phyloP scores from a whole-genome alignment of 306 rosid species.

The Prunus padus region DNA sequence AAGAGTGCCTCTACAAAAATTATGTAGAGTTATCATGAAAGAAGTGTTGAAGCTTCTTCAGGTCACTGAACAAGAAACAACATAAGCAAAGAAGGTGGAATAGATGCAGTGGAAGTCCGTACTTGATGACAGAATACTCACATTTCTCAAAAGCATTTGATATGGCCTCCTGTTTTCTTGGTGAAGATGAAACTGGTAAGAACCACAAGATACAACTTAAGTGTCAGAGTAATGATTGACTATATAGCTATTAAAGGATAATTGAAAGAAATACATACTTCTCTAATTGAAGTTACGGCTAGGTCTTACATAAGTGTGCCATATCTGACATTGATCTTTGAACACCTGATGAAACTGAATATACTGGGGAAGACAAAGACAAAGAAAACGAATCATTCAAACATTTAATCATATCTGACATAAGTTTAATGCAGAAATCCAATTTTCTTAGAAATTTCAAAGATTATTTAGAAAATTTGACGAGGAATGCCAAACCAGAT shows the following conservation, averaged over 20 bases:
- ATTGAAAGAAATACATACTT: not conserved
- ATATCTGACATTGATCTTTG: conserved; percentile 54
- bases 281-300: not conserved
- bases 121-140: conserved; percentile 34
- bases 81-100: not conserved
- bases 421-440: not conserved
- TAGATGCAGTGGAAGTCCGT: not conserved
- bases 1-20: not conserved
- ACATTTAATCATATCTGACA: not conserved
- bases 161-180: conserved; percentile 24
- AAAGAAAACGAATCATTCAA: conserved; percentile 17
- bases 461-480: conserved; percentile 2
- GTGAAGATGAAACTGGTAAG: conserved; percentile 50
- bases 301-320: conserved; percentile 45
- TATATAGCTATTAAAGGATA: not conserved
- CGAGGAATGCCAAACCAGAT: conserved; percentile 45
- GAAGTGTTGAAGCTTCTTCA: not conserved
- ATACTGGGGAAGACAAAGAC: conserved; percentile 36
- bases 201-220: conserved; percentile 26
- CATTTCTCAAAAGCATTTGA: conserved; percentile 47
- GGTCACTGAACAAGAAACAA: not conserved
- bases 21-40: not conserved
- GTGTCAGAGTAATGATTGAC: not conserved
- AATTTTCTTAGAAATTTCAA: not conserved
- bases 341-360: conserved; percentile 72